Conservation (phyloP, 2,329 filamentous ascomycete species). For the Alternaria novae-zelandiae region DNA sequence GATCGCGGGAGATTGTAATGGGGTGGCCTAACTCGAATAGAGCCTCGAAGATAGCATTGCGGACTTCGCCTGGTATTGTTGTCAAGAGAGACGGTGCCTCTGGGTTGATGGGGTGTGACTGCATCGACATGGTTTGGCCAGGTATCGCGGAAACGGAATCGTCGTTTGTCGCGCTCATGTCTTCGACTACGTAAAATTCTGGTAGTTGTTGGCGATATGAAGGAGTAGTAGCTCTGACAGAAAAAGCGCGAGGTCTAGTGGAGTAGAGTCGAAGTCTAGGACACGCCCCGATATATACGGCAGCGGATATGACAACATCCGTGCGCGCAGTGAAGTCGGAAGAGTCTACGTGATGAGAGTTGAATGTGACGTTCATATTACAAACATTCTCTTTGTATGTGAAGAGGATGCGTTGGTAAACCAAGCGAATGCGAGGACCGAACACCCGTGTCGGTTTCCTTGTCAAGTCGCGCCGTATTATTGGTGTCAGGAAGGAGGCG, state of each 20-base stretch:
- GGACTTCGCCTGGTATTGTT: neutral
- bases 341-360: neutral
- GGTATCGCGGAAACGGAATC: neutral
- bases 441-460: neutral
- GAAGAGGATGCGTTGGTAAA: neutral
- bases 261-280: neutral
- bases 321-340: neutral
- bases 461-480: neutral
- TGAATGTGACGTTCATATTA: neutral
- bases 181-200: neutral
- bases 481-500: neutral
- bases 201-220: neutral
- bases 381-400: neutral
- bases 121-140: neutral
- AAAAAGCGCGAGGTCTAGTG: accelerated
- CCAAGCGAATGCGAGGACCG: neutral
- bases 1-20: neutral
- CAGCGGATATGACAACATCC: neutral
- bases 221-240: neutral
- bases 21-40: neutral
- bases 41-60: neutral
- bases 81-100: neutral
- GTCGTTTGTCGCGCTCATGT: neutral
- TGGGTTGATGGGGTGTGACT: neutral
- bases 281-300: neutral